A percentile compares a stretch with the other conserved stretches of the same genome.
Evolutionary conservation across 2,329 filamentous ascomycete genomes (phyloP).

Genomic region (Ophiostoma ulmi): DNA sequence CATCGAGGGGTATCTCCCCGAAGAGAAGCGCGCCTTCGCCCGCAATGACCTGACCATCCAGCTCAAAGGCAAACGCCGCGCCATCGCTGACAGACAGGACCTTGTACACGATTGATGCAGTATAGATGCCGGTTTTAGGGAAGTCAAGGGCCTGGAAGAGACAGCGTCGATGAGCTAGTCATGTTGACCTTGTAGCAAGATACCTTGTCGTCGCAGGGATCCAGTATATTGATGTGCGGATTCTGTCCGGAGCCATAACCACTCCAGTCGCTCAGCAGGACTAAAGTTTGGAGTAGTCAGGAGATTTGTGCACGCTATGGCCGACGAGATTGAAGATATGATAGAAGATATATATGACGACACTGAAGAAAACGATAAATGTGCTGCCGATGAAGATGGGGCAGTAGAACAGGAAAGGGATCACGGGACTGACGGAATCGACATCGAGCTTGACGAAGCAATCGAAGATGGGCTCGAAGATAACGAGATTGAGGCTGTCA

Average conservation of each 20-base stretch:
- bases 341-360: background rate
- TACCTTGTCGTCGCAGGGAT: background rate
- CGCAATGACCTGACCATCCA: background rate
- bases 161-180: background rate
- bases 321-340: background rate
- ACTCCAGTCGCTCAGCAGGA: background rate
- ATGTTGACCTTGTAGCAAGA: background rate
- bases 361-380: background rate
- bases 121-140: background rate
- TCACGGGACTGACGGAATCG: background rate
- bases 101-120: background rate
- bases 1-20: background rate
- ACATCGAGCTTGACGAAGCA: background rate
- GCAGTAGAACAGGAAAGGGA: background rate
- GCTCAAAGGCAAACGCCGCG: background rate
- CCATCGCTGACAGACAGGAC: background rate
- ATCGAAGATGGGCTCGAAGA: background rate
- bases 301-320: background rate
- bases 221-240: background rate
- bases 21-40: background rate
- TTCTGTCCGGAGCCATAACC: background rate
- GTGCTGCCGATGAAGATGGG: background rate
- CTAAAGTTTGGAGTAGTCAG: background rate
- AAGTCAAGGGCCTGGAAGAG: background rate
- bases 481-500: no score